Evolutionary conservation across 768 basidiomycete genomes (phyloP), one percentile per base, ranked within the genome.

Genomic region (Trametes maxima): DNA sequence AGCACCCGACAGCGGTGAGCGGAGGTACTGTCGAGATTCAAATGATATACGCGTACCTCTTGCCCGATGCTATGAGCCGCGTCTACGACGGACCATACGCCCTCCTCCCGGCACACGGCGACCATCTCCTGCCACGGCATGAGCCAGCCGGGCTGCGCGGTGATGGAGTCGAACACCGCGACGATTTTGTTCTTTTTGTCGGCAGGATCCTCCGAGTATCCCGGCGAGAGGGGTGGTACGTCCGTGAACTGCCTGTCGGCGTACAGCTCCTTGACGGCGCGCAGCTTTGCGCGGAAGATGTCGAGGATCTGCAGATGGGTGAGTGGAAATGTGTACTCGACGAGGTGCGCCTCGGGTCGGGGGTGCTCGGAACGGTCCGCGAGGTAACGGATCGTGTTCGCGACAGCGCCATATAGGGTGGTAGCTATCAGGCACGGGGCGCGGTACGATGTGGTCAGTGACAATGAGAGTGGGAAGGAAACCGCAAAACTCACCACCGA

Each of bases 21-120:
- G n/a, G 19, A 16, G 25, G 16, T 22, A 11, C 16, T 8, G 28
- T 33, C 8, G n/a, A n/a, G n/a, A n/a, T 11, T n/a, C 44, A 21
- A 4, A 36, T 17, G 28, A 28, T 8, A 19, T 7, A n/a, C 4
- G 52, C 59, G 0, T 5, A 80, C 66, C 67, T 90, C 85, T 67
- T 90, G 89, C 0, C 92, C 92, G 44, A 94, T 81, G 3, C 85
- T 82, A 68, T 94, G 92, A 5, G 92, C 92, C 1, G 82, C 93
- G 67, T 95, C 93, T 13, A 95, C 73, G 19, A 94, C 65, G 36
- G 81, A 87, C 72, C 82, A 81, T 0, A 87, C 80, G 0, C 83
- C 83, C 40, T 86, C 83, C 62, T 86, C 79, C 54, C 79, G 77
- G 69, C 88, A 89, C n/a, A 90, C 74, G 3, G 77, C 69, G 0